Base-by-base conservation (phyloP, 2,329 filamentous ascomycete genomes). In the Clarireedia homoeocarpa region DNA sequence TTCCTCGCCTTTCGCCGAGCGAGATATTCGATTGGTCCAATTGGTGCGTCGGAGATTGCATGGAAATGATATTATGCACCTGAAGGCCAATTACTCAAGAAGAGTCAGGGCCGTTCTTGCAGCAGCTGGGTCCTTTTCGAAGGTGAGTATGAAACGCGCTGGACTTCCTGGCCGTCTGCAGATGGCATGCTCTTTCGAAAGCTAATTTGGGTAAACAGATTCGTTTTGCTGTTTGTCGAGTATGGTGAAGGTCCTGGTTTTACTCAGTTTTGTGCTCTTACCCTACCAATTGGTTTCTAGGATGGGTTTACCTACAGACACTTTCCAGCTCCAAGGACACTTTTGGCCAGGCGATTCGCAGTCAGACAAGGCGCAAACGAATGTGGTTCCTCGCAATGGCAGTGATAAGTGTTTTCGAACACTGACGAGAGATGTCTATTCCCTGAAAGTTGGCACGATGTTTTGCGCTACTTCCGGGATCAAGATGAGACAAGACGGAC, bases 1-100 rank as follows among this genome's bases (percentile, higher is more conserved):
- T 74, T 67, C 78, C 77, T 76, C 80, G 80, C 73, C 78, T 78
- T 68, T 80, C 77, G 73, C 80, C 79, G 73, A 82, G 76, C 62
- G 77, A 72, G 66, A 62, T 65, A 47, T 64, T 49, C 52, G 61
- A 63, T 61, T 59, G 59, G 66, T 78, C 73, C 71, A 70, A 66
- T 65, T 68, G 68, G 63, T 70, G 70, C 68, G 70, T 75, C 72
- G 72, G 68, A 67, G 73, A 74, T 76, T 77, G 77, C 81, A 85
- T 85, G 77, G 78, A 69, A 66, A 62, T 66, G 62, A 58, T 49
- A 44, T 61, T 52, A 38, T 59, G 53, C 59, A 59, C 23, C 47
- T 56, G 42, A 48, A 49, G 48, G 53, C 40, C 47, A 48, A 47
- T 56, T 42, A 52, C 61, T 51, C 48, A 55, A 59, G 54, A 59